A percentile compares a stretch with the other conserved stretches of the same genome.
Evolutionary conservation across 306 rosid genomes (phyloP).

Genomic region (Dalbergia cochinchinensis): DNA sequence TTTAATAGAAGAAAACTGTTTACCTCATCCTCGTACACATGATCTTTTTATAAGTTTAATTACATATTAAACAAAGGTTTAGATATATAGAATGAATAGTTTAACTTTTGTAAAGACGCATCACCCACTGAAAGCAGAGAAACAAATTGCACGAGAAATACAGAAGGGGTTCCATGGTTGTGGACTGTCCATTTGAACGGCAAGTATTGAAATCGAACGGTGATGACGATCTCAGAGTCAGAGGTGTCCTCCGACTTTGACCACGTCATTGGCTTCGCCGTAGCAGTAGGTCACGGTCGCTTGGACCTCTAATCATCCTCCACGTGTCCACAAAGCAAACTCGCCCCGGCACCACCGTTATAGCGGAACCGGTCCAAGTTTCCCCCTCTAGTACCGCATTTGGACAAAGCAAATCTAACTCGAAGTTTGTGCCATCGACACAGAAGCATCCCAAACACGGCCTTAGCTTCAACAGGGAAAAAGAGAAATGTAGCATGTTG

Average conservation of each 20-base stretch:
- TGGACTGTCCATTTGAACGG: neutral
- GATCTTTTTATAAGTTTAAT: too few species aligned
- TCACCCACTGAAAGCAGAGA: too few species aligned
- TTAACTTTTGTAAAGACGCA: too few species aligned
- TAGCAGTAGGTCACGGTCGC: constrained; percentile 37
- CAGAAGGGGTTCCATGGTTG: neutral
- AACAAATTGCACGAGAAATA: neutral
- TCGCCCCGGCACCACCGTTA: constrained; percentile 38
- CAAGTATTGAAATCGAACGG: constrained; percentile 39
- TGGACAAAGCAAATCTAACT: constrained; percentile 33
- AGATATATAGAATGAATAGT: too few species aligned
- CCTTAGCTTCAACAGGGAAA: constrained; percentile 35
- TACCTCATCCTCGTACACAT: too few species aligned
- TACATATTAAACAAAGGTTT: too few species aligned
- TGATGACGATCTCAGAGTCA: neutral
- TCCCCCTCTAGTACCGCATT: constrained; percentile 34
- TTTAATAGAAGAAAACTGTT: too few species aligned
- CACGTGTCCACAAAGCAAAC: constrained; percentile 42
- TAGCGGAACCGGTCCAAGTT: constrained; percentile 41
- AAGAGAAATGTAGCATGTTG: constrained; percentile 16
- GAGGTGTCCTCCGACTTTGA: constrained; percentile 17
- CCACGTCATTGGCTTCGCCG: constrained; percentile 46
- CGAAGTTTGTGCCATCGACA: constrained; percentile 8
- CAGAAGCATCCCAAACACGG: constrained; percentile 43
- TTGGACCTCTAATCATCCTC: constrained; percentile 27